phyloP scores from a whole-genome alignment of 441 rosid genomes.

The Brassica hybrid region DNA sequence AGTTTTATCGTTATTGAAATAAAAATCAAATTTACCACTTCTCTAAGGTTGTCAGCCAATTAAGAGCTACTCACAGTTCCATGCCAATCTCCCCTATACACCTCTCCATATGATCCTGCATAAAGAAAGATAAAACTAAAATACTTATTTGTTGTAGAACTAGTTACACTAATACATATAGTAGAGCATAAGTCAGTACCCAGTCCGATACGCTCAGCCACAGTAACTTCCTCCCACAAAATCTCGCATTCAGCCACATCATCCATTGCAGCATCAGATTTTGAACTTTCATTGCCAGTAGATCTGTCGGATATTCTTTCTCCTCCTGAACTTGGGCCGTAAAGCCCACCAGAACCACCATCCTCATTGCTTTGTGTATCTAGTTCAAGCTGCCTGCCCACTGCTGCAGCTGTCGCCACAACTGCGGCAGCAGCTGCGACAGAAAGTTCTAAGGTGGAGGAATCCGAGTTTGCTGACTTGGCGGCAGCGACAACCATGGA shows the following conservation, averaged over 20 bases:
- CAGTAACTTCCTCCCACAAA: constrained; percentile 83
- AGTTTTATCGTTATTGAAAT: constrained; percentile 29
- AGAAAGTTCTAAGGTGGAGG: constrained; percentile 70
- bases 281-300: constrained; percentile 62
- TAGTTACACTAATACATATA: constrained; percentile 29
- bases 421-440: constrained; percentile 93
- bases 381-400: constrained; percentile 64
- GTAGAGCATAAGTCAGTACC: constrained; percentile 54
- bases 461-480: constrained; percentile 62
- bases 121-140: constrained; percentile 31
- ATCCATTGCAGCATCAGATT: constrained; percentile 67
- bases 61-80: constrained; percentile 74
- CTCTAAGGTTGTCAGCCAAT: not conserved
- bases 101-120: constrained; percentile 95
- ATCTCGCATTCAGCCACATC: constrained; percentile 90
- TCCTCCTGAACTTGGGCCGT: constrained; percentile 55
- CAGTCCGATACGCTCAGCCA: constrained; percentile 95
- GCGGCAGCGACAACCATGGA: constrained; percentile 89
- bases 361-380: constrained; percentile 59
- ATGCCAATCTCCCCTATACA: constrained; percentile 92
- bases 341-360: constrained; percentile 52
- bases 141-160: constrained; percentile 27
- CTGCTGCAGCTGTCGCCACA: constrained; percentile 82
- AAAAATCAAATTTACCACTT: not conserved
- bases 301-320: constrained; percentile 73